Percentiles rank a stretch among this genome's conserved stretches.
Conservation (phyloP, 805 yeast genomes). For the Nadsonia fulvescens region DNA sequence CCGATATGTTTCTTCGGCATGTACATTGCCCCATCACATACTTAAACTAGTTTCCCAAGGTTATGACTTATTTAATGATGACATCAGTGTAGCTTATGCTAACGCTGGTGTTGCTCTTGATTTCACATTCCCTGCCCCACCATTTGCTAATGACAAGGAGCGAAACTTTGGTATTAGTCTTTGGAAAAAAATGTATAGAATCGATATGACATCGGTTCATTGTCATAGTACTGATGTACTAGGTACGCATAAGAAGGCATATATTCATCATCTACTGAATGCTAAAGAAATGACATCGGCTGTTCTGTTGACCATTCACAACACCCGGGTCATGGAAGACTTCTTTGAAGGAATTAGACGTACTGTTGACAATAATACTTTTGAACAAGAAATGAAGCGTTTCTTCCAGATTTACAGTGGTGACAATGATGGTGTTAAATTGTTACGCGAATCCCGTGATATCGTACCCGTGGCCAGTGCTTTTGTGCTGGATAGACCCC, state of each 20-base stretch:
- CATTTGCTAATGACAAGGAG: constrained; percentile 1
- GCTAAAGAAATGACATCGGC: constrained; percentile 27
- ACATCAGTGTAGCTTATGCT: constrained; percentile 15
- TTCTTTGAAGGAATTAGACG: constrained; percentile 18
- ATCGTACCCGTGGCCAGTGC: no score
- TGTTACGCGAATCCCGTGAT: no score
- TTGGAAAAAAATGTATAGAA: constrained; percentile 15
- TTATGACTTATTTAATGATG: constrained; percentile 19
- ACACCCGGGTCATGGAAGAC: constrained; percentile 13
- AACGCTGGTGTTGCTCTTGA: constrained; percentile 23
- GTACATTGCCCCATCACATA: constrained; percentile 18
- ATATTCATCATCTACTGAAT: constrained; percentile 23
- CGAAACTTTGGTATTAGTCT: constrained; percentile 14
- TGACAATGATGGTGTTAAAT: no score
- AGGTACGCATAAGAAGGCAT: constrained; percentile 20
- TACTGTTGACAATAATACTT: constrained; percentile 16
- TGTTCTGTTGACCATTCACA: constrained; percentile 24
- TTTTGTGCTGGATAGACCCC: no score
- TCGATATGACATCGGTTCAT: constrained; percentile 17
- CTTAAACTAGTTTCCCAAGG: constrained; percentile 17
- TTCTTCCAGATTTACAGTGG: constrained; percentile 12
- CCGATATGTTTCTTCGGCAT: constrained; percentile 8
- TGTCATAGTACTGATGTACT: constrained; percentile 8
- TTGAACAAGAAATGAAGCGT: constrained; percentile 10
- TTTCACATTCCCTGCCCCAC: constrained; percentile 12